A percentile compares a stretch with the other conserved stretches of the same genome.
These are phyloP conservation scores for Azolla pinnata DNA, from an alignment of 75 land plant species.

Conservation along the genomic window DNA sequence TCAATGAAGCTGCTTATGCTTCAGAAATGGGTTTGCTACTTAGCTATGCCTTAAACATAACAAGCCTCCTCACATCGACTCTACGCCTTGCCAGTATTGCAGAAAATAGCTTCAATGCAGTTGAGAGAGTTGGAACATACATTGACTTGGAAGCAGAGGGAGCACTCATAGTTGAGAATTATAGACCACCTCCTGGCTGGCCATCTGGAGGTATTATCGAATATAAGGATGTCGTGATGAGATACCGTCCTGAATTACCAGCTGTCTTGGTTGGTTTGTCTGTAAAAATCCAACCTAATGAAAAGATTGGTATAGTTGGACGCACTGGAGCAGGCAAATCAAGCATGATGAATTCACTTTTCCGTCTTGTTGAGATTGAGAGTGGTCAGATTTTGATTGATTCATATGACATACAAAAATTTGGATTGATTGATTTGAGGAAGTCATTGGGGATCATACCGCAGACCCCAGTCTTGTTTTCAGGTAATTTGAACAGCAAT, in stretches of 20 bases:
- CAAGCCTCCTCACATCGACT: constrained; percentile 49
- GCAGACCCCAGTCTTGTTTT: constrained; percentile 29
- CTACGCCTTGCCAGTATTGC: constrained; percentile 82
- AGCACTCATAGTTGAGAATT: constrained; percentile 64
- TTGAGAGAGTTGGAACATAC: constrained; percentile 83
- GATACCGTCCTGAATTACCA: constrained; percentile 88
- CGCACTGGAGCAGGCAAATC: constrained; percentile 36
- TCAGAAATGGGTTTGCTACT: constrained; percentile 94
- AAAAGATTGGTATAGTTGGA: constrained; percentile 25
- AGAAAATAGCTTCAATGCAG: constrained; percentile 92
- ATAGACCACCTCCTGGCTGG: constrained; percentile 93
- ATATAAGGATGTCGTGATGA: constrained; percentile 75
- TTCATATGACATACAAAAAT: constrained; percentile 12
- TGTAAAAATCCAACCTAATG: constrained; percentile 24
- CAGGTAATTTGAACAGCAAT: constrained; percentile 1
- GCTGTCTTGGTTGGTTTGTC: constrained; percentile 76
- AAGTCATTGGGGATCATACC: constrained; percentile 29
- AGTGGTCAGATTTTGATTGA: constrained; percentile 28
- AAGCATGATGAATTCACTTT: constrained; percentile 28
- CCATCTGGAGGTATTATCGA: constrained; percentile 66
- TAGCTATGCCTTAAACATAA: constrained; percentile 81
- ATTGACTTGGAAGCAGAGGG: constrained; percentile 85
- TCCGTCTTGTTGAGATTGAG: constrained; percentile 27
- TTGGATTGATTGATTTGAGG: constrained; percentile 24
- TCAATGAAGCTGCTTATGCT: constrained; percentile 61